Evolutionary conservation across 768 basidiomycete genomes (phyloP), one percentile per base, ranked within the genome.

Genomic region (Boletus sensibilis): DNA sequence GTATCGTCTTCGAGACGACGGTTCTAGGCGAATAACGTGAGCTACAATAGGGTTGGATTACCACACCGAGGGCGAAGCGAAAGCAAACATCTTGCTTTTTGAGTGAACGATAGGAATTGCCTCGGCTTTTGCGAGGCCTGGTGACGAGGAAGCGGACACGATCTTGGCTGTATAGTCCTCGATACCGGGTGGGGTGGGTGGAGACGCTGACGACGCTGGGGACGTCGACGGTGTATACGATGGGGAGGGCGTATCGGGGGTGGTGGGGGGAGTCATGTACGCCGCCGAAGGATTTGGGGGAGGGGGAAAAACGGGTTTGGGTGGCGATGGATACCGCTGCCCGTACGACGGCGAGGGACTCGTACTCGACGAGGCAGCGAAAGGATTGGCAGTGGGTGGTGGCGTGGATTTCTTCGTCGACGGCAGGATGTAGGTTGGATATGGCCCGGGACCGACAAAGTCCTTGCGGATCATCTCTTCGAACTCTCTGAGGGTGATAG

Each of bases 51-150:
- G 38, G 45, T 1, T 11, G 20, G 4, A 66, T 76, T 78, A 88
- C 86, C 86, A 88, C 20, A 77, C 75, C 1, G 85, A 75, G 0
- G 84, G 83, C 1, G 79, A 73, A 12, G 86, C 86, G 57, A 82
- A 79, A 0, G 86, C 84, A 42, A 85, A 88, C 78, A 85, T 85
- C 67, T 84, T 82, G 7, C 68, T 66, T 68, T 86, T 87, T 4
- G 66, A 55, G 52, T 82, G 76, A 20, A 68, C 61, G 27, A 74
- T 53, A 0, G 62, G 62, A 1, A 66, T 59, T 0, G 70, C 45
- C 23, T 67, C 70, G 1, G 52, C 58, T n/a, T 59, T 68, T 8
- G 41, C 34, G n/a, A 64, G 57, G 1, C 64, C 68, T 0, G 29
- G 81, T 64, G 40, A 82, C 68, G 35, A 73, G 41, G 62, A 82